Evolutionary conservation across 1,284 basidiomycete genomes (phyloP), one percentile per base, ranked within the genome.

Genomic region (Singerocomus inundabilis): DNA sequence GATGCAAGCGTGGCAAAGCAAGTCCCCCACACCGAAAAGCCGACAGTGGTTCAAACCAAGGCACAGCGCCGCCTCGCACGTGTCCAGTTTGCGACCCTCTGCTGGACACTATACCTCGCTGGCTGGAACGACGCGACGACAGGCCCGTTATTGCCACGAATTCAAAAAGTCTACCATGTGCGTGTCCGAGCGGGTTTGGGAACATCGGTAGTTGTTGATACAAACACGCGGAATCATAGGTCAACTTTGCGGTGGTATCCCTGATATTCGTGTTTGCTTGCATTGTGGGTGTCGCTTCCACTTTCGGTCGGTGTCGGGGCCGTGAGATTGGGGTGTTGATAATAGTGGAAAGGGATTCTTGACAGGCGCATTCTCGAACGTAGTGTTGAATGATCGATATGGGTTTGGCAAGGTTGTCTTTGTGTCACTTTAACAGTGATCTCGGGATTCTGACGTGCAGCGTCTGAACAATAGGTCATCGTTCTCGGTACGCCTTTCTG

Each of bases 71-170:
- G 56, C 11, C 64, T 48, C 1, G 66, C 50, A 24, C 60, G 41
- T 5, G 45, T 69, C 24, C 64, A 67, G 29, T 61, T 70, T 16
- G 49, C 33, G 7, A 51, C 68, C 6, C 57, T 67, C 4, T 67
- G 67, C 46, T 69, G 63, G 63, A 61, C 63, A 18, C 3, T 69
- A 16, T 67, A 57, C 44, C 49, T 70, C 26, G 42, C 54, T 1
- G 64, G 64, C 21, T 70, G 68, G 64, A 70, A 70, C 42, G 64
- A 70, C 30, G 68, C 42, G 7, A 54, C 64, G 16, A 70, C 60
- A 26, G 68, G 64, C 6, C 64, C 64, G n/a, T 40, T 67, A 42
- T 52, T 67, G 29, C 64, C 68, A 3, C 59, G 64, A 2, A 68
- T 67, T 30, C 64, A 70, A 43, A 52, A 46, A 34, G 64, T 70